These are phyloP conservation scores for Psilocybe cyanescens DNA, from an alignment of 768 basidiomycete genomes.

Conservation along the genomic window DNA sequence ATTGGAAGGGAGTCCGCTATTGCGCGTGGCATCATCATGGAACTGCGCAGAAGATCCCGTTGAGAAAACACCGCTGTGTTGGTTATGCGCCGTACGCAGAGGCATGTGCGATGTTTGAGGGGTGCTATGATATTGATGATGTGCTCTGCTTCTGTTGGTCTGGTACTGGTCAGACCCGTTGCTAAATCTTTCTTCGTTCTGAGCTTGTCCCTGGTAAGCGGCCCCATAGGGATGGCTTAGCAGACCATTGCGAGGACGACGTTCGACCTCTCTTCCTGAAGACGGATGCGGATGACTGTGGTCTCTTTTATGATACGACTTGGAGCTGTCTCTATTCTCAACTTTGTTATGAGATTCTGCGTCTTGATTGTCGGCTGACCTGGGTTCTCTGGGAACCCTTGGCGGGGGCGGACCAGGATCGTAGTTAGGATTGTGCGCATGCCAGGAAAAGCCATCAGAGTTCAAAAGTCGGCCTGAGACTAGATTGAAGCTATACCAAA, in stretches of 20 bases:
- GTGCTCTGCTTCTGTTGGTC: background rate
- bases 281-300: background rate
- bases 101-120: background rate
- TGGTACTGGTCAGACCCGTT: background rate
- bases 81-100: background rate
- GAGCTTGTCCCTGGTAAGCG: background rate
- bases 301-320: background rate
- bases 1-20: background rate
- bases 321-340: background rate
- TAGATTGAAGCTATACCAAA: constrained; percentile 63
- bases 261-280: background rate
- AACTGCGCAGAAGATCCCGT: constrained; percentile 4
- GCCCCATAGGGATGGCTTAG: background rate
- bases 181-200: background rate
- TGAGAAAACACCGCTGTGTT: background rate
- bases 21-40: background rate
- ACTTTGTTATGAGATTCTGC: constrained; percentile 3
- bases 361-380: background rate
- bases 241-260: background rate
- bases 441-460: constrained; percentile 51
- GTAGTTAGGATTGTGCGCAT: constrained; percentile 64
- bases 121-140: background rate
- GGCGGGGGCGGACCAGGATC: constrained; percentile 72
- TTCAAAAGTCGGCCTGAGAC: constrained; percentile 51
- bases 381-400: constrained; percentile 24